phyloP scores from a whole-genome alignment of 805 yeast species.

The Kodamaea neixiangensis region DNA sequence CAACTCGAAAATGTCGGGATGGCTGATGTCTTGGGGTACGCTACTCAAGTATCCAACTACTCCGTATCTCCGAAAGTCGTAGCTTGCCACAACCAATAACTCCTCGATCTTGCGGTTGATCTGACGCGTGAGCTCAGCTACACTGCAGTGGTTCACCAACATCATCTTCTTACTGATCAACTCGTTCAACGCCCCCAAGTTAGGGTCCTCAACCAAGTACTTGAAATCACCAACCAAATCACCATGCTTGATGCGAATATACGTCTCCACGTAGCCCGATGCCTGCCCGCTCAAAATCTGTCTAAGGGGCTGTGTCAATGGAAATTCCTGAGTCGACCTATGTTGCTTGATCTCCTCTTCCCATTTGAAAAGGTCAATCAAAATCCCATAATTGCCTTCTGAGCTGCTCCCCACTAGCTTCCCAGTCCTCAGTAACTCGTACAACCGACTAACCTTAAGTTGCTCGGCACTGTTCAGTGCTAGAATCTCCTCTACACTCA shows the following conservation, averaged over 20 bases:
- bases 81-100: constrained; percentile 30
- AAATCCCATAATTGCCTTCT: neutral
- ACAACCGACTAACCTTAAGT: neutral
- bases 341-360: constrained; percentile 4
- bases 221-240: constrained; percentile 38
- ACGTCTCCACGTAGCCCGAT: constrained; percentile 5
- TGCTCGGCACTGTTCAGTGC: neutral
- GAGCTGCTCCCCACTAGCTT: neutral
- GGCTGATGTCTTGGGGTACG: neutral
- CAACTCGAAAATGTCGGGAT: constrained; percentile 12
- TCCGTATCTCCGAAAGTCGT: constrained; percentile 35
- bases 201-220: constrained; percentile 20
- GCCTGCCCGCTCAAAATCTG: constrained; percentile 1
- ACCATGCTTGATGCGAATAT: constrained; percentile 27
- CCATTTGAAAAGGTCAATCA: constrained; percentile 6
- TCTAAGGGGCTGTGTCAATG: constrained; percentile 5
- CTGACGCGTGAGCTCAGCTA: constrained; percentile 4
- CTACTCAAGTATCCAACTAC: constrained; percentile 20
- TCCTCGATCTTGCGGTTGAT: constrained; percentile 32
- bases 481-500: neutral
- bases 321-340: constrained; percentile 3
- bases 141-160: constrained; percentile 16
- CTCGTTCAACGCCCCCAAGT: constrained; percentile 21
- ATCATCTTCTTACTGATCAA: constrained; percentile 32
- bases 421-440: neutral